phyloP scores from a whole-genome alignment of 202 grass and related monocot species.

The Setaria viridis region DNA sequence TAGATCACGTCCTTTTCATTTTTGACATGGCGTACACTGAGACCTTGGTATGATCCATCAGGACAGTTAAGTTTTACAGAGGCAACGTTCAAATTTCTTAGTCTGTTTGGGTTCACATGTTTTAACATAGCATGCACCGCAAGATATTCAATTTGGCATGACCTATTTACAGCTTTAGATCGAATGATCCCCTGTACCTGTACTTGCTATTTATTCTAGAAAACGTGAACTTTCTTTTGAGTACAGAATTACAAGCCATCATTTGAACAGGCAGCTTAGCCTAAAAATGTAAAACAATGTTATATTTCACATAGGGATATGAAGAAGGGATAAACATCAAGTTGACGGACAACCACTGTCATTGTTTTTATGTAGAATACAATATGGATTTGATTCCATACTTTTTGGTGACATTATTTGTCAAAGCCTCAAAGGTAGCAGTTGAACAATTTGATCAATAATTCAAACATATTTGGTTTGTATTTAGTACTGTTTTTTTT shows the following conservation, averaged over 20 bases:
- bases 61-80: neutral
- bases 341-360: neutral
- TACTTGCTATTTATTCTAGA: neutral
- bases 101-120: neutral
- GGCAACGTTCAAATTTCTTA: neutral
- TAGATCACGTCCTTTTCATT: neutral
- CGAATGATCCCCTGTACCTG: neutral
- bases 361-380: slow-evolving; percentile 16
- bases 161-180: neutral
- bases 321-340: neutral
- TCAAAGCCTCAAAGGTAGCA: neutral
- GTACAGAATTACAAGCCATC: neutral
- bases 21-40: neutral
- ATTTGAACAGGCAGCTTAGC: neutral
- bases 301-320: neutral
- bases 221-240: neutral
- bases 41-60: neutral
- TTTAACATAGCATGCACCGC: neutral
- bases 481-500: neutral
- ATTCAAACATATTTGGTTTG: neutral
- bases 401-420: neutral
- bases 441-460: slow-evolving; percentile 3
- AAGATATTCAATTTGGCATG: neutral
- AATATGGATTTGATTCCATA: neutral
- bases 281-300: neutral